Percentiles rank a stretch among this genome's conserved stretches.
Conservation (phyloP, 805 yeast species). For the Myxozyma vanderwaltii region DNA sequence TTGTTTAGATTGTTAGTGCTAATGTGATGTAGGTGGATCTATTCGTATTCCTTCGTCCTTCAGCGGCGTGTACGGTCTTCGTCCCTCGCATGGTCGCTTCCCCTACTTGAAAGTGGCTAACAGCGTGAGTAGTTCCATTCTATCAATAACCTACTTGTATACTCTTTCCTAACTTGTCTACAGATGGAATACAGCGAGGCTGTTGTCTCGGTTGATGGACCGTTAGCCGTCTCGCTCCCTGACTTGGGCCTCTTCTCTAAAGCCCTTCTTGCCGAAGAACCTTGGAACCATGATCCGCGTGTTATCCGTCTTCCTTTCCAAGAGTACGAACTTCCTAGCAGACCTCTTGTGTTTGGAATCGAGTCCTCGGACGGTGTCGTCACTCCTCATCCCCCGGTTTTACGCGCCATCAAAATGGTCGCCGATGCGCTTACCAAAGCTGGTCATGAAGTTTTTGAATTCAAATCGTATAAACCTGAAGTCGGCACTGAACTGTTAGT, state of each 20-base stretch:
- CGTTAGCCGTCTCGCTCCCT: slow-evolving; percentile 53
- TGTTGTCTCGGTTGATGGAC: slow-evolving; percentile 56
- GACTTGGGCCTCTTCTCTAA: slow-evolving; percentile 56
- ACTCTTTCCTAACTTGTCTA: slow-evolving; percentile 42
- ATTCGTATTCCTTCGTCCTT: slow-evolving; percentile 53
- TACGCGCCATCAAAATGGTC: slow-evolving; percentile 48
- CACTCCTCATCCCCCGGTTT: slow-evolving; percentile 54
- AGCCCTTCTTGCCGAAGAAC: slow-evolving; percentile 43
- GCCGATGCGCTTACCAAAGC: slow-evolving; percentile 39
- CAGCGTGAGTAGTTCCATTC: slow-evolving; percentile 42
- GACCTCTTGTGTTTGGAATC: slow-evolving; percentile 49
- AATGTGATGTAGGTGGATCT: slow-evolving; percentile 54
- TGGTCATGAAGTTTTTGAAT: slow-evolving; percentile 55
- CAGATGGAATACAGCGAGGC: slow-evolving; percentile 42
- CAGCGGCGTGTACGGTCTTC: slow-evolving; percentile 55
- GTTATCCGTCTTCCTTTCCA: slow-evolving; percentile 46
- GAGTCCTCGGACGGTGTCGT: slow-evolving; percentile 49
- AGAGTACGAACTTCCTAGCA: slow-evolving; percentile 39
- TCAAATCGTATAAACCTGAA: slow-evolving; percentile 45
- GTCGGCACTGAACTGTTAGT: slow-evolving; percentile 23
- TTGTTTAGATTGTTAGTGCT: not conserved
- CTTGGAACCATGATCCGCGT: slow-evolving; percentile 51
- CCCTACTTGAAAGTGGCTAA: slow-evolving; percentile 49
- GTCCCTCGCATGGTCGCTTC: slow-evolving; percentile 62
- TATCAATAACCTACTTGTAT: slow-evolving; percentile 47